Evolutionary conservation across 2,329 filamentous ascomycete genomes (phyloP).

Genomic region (Cadophora luteo-olivacea): DNA sequence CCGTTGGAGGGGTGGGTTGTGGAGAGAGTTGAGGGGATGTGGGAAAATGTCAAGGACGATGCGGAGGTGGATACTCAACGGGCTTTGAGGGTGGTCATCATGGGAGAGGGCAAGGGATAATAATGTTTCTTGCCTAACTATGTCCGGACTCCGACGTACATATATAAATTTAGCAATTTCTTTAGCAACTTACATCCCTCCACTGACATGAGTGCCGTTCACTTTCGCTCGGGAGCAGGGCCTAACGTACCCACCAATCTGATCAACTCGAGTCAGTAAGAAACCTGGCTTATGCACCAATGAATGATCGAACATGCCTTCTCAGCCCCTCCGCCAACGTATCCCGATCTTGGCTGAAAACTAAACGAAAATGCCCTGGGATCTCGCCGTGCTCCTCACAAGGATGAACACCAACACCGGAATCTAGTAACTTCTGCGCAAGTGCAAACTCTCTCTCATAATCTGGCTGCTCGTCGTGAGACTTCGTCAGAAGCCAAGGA

Average conservation of each 20-base stretch:
- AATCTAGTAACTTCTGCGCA: constrained; percentile 29
- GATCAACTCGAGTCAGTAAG: neutral
- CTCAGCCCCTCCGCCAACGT: constrained; percentile 30
- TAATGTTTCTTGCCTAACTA: too few species aligned
- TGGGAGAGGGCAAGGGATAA: too few species aligned
- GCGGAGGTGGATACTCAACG: too few species aligned
- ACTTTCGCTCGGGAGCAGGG: neutral
- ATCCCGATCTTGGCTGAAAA: constrained; percentile 26
- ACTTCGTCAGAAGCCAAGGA: constrained; percentile 41
- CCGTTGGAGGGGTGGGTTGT: too few species aligned
- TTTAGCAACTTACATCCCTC: neutral
- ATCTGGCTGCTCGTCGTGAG: neutral
- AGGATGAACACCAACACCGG: constrained; percentile 31
- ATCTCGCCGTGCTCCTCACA: constrained; percentile 31
- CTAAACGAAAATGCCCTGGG: constrained; percentile 29
- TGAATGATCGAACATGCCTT: constrained; percentile 14
- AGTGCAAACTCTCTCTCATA: constrained; percentile 26
- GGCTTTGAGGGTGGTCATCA: too few species aligned
- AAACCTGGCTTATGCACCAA: neutral
- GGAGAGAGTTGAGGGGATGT: too few species aligned
- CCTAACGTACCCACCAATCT: constrained; percentile 3
- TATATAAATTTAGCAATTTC: neutral
- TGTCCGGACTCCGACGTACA: neutral
- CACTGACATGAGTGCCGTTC: neutral
- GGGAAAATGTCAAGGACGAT: too few species aligned